These are phyloP conservation scores for Botrytis pseudocinerea DNA, from an alignment of 2,329 filamentous ascomycete genomes.

Conservation along the genomic window DNA sequence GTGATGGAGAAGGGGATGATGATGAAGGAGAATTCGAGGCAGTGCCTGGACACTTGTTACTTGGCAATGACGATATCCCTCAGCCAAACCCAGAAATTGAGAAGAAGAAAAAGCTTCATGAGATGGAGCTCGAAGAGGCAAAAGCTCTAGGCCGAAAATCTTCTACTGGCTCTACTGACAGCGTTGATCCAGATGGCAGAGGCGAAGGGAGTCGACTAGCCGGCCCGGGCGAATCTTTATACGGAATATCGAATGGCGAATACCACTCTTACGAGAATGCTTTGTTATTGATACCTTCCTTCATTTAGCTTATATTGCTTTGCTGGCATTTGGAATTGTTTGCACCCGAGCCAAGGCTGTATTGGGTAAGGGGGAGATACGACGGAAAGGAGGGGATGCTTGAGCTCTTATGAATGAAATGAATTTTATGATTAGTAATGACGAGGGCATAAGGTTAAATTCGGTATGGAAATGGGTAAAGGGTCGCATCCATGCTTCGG, in stretches of 20 bases:
- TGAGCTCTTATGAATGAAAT: background rate
- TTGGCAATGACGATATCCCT: slow-evolving; percentile 27
- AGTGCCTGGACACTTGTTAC: slow-evolving; percentile 34
- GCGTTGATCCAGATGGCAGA: slow-evolving; percentile 16
- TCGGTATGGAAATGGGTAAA: slow-evolving; percentile 9
- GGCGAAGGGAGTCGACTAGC: slow-evolving; percentile 20
- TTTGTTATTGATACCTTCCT: slow-evolving; percentile 23
- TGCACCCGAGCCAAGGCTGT: slow-evolving; percentile 10
- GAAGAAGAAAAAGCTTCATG: slow-evolving; percentile 55
- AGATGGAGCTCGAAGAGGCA: slow-evolving; percentile 61
- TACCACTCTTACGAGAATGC: slow-evolving; percentile 22
- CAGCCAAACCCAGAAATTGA: slow-evolving; percentile 32
- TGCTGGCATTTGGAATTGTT: slow-evolving; percentile 10
- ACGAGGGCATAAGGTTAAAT: background rate
- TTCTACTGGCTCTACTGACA: slow-evolving; percentile 30
- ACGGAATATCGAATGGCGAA: slow-evolving; percentile 20
- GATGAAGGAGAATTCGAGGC: slow-evolving; percentile 42
- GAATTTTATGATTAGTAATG: slow-evolving; percentile 14
- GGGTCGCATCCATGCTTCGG: background rate
- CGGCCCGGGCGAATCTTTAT: slow-evolving; percentile 20
- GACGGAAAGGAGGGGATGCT: background rate
- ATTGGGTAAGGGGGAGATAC: background rate
- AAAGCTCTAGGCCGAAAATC: slow-evolving; percentile 46
- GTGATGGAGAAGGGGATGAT: slow-evolving; percentile 42
- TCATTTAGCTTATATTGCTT: slow-evolving; percentile 16